Conservation (phyloP, 208 protist genomes). For the Trypanosoma lewisi region DNA sequence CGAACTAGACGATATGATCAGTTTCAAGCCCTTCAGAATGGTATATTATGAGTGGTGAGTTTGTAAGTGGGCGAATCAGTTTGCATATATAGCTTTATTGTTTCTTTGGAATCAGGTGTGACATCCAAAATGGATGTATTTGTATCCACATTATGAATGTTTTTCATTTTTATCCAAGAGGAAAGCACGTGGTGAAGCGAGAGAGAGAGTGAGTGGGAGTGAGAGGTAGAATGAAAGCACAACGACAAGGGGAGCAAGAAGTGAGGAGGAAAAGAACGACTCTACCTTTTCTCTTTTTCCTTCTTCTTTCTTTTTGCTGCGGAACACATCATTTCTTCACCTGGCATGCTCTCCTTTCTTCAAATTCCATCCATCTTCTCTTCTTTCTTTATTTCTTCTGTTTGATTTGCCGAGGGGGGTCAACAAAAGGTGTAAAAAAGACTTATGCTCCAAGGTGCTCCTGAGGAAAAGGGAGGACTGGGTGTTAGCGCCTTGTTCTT, state of each 20-base stretch:
- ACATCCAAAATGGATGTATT: too few relatives aligned
- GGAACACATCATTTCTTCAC: too few relatives aligned
- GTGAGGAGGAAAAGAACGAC: not conserved
- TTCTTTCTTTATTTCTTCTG: slow-evolving; percentile 9
- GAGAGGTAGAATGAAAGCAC: not conserved
- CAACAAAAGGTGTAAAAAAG: not conserved
- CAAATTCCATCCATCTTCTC: not conserved
- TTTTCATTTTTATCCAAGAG: too few relatives aligned
- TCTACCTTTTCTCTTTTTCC: slow-evolving; percentile 13
- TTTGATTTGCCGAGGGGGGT: not conserved
- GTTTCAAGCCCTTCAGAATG: slow-evolving; percentile 92
- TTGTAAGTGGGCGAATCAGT: not conserved
- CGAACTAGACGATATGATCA: slow-evolving; percentile 90
- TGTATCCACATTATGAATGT: too few relatives aligned
- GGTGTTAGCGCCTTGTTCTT: slow-evolving; percentile 50
- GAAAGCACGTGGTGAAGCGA: not conserved
- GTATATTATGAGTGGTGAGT: slow-evolving; percentile 63
- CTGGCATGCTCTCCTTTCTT: not conserved
- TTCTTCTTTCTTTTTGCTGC: slow-evolving; percentile 3
- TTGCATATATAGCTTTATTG: not conserved
- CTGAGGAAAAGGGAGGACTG: not conserved
- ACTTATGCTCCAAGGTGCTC: not conserved
- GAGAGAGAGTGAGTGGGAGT: too few relatives aligned
- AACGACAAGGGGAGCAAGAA: too few relatives aligned
- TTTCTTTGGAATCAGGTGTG: too few relatives aligned